Base-by-base conservation (phyloP, 2,329 filamentous ascomycete species). In the Bipolaris zeicola region DNA sequence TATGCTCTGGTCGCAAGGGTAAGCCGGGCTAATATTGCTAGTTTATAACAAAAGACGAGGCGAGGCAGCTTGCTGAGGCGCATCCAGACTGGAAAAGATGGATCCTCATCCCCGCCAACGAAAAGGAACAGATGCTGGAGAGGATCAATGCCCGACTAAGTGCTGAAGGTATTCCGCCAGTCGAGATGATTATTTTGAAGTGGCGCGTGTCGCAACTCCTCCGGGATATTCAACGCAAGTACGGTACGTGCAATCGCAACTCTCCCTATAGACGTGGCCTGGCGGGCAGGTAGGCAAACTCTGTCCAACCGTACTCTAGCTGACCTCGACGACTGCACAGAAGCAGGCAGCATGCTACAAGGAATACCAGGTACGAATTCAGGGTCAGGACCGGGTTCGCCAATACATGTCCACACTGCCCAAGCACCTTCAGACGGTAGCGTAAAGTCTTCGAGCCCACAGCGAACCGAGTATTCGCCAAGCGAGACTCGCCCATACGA, bases 41-140 rank as follows among this genome's bases (percentile, higher is more conserved):
- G 72, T 74, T 72, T 57, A 74, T 75, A 58, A 74, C 72, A 18
- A 75, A 74, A 50, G 72, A 75, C 53, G 72, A 74, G 61, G 68
- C 72, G 48, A 74, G 69, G 57, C 67, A 70, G 59, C 67, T 75
- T 51, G 70, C 72, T 24, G 72, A 74, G 56, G 67, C 70, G 57
- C 72, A 74, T 60, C 65, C 70, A 52, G 70, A 74, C 49, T 75
- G 71, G 72, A 73, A 69, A 50, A 69, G 69, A 61, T 75, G 72
- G 72, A 74, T 74, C 50, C 61, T 71, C 34, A 75, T 75, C 46
- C 72, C 71, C 53, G 69, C 72, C 41, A 71, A 75, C 64, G 72
- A 74, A 56, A 73, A 74, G 57, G 70, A 74, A 52, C 58, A 60
- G 45, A 72, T 75, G 69, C 52, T 74, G 49, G 67, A 69, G 58